Conservation (phyloP, 257 asterid genomes). For the Rauvolfia tetraphylla region DNA sequence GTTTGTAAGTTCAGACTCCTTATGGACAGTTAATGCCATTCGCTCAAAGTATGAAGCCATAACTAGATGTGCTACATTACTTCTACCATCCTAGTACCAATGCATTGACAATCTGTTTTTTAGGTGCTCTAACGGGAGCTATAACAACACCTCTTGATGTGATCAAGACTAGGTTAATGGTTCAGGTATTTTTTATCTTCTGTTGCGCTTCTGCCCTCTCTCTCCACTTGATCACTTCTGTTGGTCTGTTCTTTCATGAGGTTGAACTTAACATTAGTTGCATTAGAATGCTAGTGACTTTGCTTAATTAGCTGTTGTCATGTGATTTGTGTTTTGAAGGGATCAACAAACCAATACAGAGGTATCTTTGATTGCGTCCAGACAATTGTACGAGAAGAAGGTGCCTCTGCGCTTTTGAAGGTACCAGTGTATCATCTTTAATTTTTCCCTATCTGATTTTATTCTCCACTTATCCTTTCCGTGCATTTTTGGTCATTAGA, state of each 20-base stretch:
- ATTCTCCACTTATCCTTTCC: not conserved
- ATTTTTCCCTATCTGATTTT: not conserved
- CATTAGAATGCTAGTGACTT: slow-evolving; percentile 9
- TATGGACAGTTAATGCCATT: not conserved
- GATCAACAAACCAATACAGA: slow-evolving; percentile 75
- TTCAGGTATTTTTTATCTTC: slow-evolving; percentile 61
- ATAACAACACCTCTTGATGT: slow-evolving; percentile 96
- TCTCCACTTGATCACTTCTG: not conserved
- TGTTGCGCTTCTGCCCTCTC: not conserved
- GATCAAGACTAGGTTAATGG: slow-evolving; percentile 93
- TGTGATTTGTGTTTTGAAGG: slow-evolving; percentile 41
- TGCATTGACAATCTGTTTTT: not conserved
- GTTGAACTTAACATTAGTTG: not conserved
- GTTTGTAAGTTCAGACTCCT: not conserved
- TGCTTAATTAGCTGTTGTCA: slow-evolving; percentile 10
- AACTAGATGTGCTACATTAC: not conserved
- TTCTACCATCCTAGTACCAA: not conserved
- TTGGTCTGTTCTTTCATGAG: not conserved
- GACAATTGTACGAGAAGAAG: slow-evolving; percentile 82
- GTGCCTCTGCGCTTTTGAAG: slow-evolving; percentile 77
- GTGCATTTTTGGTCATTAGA: slow-evolving; percentile 1
- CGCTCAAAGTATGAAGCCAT: not conserved
- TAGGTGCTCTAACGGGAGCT: slow-evolving; percentile 97
- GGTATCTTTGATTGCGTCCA: slow-evolving; percentile 77
- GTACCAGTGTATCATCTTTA: slow-evolving; percentile 25